A percentile compares a stretch with the other conserved stretches of the same genome.
Evolutionary conservation across 352 stramenopile genomes (phyloP).

Genomic region (Thalassiosira sp.): DNA sequence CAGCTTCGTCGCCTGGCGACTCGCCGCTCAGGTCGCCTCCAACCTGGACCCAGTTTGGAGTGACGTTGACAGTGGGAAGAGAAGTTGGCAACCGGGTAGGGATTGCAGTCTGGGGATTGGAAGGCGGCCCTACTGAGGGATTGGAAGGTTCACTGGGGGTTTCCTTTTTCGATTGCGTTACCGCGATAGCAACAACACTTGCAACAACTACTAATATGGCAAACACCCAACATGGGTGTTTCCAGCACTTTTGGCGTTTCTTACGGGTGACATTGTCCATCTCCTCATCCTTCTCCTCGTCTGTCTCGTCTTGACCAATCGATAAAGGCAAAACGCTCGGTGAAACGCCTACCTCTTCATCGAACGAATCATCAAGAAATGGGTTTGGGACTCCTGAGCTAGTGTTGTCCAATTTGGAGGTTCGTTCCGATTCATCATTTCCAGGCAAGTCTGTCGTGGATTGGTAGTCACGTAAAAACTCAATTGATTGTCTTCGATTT

Average conservation of each 20-base stretch:
- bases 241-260: constrained; percentile 14
- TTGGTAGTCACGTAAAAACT: too few species aligned
- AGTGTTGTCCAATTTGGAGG: neutral
- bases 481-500: too few species aligned
- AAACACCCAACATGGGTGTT: constrained; percentile 19
- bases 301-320: constrained; percentile 18
- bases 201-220: constrained; percentile 2
- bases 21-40: constrained; percentile 44
- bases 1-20: constrained; percentile 47
- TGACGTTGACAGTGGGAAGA: constrained; percentile 4
- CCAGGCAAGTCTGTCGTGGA: neutral
- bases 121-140: neutral
- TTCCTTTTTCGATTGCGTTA: constrained; percentile 11
- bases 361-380: constrained; percentile 18
- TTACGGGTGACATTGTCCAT: neutral
- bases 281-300: constrained; percentile 1
- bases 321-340: constrained; percentile 9
- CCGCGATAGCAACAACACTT: constrained; percentile 8
- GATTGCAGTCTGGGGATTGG: constrained; percentile 1
- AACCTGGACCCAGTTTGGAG: constrained; percentile 45
- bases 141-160: constrained; percentile 1
- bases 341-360: constrained; percentile 8
- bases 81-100: constrained; percentile 26
- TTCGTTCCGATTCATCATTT: neutral
- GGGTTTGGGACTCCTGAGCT: constrained; percentile 14